These are phyloP conservation scores for Astragalus glycyphyllos DNA, from an alignment of 306 rosid species.

Conservation along the genomic window DNA sequence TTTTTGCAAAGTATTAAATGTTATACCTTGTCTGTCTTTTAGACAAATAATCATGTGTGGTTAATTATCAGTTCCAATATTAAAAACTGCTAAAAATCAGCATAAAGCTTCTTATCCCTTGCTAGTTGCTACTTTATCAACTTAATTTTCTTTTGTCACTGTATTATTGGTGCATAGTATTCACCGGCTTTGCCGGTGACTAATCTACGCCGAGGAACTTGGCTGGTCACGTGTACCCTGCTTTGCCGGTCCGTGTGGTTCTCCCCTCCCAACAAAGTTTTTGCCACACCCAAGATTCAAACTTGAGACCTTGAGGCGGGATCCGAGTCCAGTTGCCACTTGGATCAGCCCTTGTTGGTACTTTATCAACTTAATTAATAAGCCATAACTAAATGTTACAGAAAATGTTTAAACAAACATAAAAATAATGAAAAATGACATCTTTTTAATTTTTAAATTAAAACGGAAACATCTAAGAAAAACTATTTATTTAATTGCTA, in stretches of 20 bases:
- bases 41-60: slow-evolving; percentile 19
- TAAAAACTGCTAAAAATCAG: slow-evolving; percentile 9
- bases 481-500: not conserved
- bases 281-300: too few species aligned
- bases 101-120: not conserved
- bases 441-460: not conserved
- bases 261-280: too few species aligned
- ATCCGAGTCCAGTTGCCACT: too few species aligned
- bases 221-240: too few species aligned
- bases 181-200: too few species aligned
- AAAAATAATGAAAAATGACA: not conserved
- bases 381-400: not conserved
- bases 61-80: slow-evolving; percentile 21
- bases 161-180: too few species aligned
- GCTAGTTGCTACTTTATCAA: not conserved
- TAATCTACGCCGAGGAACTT: too few species aligned
- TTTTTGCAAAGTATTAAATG: not conserved
- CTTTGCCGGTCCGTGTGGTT: too few species aligned
- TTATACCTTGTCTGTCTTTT: not conserved
- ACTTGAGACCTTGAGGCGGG: too few species aligned
- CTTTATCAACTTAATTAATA: slow-evolving; percentile 17
- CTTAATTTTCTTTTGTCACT: not conserved
- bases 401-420: slow-evolving; percentile 11
- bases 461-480: not conserved
- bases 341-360: too few species aligned